phyloP scores from a whole-genome alignment of 306 rosid genomes.

The Vigna angularis region DNA sequence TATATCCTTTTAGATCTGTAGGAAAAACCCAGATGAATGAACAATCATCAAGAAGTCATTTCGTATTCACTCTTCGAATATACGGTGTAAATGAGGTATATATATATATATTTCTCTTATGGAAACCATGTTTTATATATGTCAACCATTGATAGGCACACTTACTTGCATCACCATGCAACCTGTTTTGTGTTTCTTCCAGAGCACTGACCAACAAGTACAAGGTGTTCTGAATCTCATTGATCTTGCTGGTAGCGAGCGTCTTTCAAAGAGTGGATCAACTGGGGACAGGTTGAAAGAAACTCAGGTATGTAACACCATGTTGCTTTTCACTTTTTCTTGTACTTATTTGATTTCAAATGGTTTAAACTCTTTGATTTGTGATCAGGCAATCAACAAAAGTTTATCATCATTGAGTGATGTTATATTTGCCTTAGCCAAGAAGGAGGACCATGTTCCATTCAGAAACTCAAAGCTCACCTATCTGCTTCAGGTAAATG shows the following conservation, averaged over 20 bases:
- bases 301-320: slow-evolving; percentile 75
- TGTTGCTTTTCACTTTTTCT: slow-evolving; percentile 10
- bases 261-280: slow-evolving; percentile 96
- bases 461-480: slow-evolving; percentile 98
- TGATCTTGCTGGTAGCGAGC: slow-evolving; percentile 99
- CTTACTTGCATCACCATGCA: slow-evolving; percentile 1
- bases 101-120: slow-evolving; percentile 21
- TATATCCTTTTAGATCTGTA: slow-evolving; percentile 68
- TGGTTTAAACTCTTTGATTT: slow-evolving; percentile 35
- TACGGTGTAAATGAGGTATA: slow-evolving; percentile 93
- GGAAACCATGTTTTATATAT: slow-evolving; percentile 6
- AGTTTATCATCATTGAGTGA: slow-evolving; percentile 91
- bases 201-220: slow-evolving; percentile 98
- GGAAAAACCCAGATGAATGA: slow-evolving; percentile 99
- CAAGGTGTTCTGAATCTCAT: slow-evolving; percentile 94
- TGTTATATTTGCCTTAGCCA: slow-evolving; percentile 94
- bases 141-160: slow-evolving; percentile 8
- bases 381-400: slow-evolving; percentile 83
- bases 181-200: slow-evolving; percentile 36
- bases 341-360: slow-evolving; percentile 24
- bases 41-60: slow-evolving; percentile 97
- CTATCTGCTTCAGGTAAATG: slow-evolving; percentile 87
- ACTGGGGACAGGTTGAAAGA: slow-evolving; percentile 93
- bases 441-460: slow-evolving; percentile 96
- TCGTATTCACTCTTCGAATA: slow-evolving; percentile 94